Conservation (phyloP, 164 flowering plant species). For the Vitis amurensis region DNA sequence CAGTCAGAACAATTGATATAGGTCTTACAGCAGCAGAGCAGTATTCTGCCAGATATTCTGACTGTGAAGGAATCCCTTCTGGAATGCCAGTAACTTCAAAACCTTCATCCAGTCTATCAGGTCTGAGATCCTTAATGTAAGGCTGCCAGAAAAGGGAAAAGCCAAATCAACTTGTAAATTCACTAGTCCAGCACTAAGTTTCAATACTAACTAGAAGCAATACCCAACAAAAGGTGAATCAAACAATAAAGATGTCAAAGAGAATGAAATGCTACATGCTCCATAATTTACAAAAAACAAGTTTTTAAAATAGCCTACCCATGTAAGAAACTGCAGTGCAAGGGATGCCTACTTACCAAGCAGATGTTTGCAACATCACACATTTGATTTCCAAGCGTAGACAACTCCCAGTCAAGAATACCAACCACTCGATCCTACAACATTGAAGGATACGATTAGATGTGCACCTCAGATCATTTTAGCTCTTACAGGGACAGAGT, state of each 20-base stretch:
- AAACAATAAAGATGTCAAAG: neutral
- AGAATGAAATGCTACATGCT: neutral
- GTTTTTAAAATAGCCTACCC: neutral
- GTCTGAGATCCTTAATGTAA: conserved; percentile 47
- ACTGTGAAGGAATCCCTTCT: conserved; percentile 81
- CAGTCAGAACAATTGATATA: neutral
- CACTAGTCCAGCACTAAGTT: neutral
- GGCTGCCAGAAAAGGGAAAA: conserved; percentile 53
- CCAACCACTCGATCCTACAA: conserved; percentile 97
- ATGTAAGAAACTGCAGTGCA: neutral
- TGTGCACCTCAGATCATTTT: neutral
- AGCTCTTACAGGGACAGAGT: neutral
- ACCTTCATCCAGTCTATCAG: conserved; percentile 45
- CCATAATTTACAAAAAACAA: neutral
- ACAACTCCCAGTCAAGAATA: conserved; percentile 97
- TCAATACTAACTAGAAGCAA: too few relatives aligned
- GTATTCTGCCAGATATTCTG: conserved; percentile 76
- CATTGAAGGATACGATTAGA: conserved; percentile 18
- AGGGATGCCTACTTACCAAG: conserved; percentile 50
- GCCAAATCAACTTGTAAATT: neutral
- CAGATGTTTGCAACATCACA: conserved; percentile 91
- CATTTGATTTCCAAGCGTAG: conserved; percentile 98
- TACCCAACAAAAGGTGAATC: neutral
- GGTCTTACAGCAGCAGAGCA: conserved; percentile 77
- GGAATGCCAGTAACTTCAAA: conserved; percentile 64